Percentiles rank a stretch among this genome's conserved stretches.
Evolutionary conservation across 116 monocot genomes (phyloP).

Genomic region (Dioscorea cayenensis): DNA sequence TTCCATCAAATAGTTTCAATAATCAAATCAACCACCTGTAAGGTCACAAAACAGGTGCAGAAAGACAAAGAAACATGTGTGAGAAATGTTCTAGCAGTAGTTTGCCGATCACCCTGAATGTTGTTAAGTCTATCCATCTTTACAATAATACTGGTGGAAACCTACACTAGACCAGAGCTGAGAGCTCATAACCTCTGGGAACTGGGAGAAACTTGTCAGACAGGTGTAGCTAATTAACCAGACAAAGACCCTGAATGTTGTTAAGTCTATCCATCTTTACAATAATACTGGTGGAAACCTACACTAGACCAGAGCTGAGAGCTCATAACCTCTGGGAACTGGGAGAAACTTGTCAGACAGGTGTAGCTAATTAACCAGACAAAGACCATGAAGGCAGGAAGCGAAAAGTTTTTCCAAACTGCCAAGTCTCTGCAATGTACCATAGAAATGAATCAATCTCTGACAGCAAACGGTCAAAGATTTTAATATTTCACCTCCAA

Average conservation of each 20-base stretch:
- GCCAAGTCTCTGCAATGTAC: slow-evolving; percentile 2
- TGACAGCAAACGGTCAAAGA: not conserved
- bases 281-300: not conserved
- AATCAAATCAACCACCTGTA: not conserved
- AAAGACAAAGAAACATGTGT: not conserved
- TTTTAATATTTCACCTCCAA: not conserved
- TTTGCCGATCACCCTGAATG: not conserved
- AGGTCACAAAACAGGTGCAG: not conserved
- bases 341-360: not conserved
- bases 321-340: not conserved
- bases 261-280: too few relatives aligned
- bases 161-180: not conserved
- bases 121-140: not conserved
- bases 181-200: not conserved
- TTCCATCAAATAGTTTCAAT: not conserved
- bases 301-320: not conserved
- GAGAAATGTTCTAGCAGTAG: not conserved
- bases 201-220: not conserved
- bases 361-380: not conserved
- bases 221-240: not conserved
- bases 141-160: not conserved
- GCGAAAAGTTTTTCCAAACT: not conserved
- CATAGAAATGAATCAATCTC: slow-evolving; percentile 2
- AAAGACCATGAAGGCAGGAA: not conserved
- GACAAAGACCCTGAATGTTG: not conserved